phyloP scores from a whole-genome alignment of 352 stramenopile genomes.

The Phytophthora brassicae region DNA sequence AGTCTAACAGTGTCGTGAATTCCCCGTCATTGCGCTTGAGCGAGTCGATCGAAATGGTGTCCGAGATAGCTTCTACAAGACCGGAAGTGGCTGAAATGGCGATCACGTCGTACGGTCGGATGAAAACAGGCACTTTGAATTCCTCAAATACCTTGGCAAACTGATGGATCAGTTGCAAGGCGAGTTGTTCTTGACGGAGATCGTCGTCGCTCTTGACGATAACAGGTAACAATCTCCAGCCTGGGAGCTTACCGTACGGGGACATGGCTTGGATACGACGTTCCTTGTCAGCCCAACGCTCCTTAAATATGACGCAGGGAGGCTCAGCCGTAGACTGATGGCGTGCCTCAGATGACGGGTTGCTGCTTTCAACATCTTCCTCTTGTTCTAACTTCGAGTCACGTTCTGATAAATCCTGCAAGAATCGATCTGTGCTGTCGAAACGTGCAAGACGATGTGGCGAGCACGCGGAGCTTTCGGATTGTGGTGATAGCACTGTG shows the following conservation, averaged over 20 bases:
- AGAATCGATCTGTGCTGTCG: conserved; percentile 77
- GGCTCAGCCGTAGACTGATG: conserved; percentile 32
- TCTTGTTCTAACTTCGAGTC: conserved; percentile 74
- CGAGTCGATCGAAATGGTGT: conserved; percentile 97
- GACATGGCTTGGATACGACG: conserved; percentile 88
- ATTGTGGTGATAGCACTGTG: conserved; percentile 51
- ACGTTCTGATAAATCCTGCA: conserved; percentile 66
- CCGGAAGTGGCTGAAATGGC: conserved; percentile 92
- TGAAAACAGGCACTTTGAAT: conserved; percentile 92
- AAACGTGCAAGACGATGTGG: conserved; percentile 58
- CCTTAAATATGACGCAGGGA: conserved; percentile 90
- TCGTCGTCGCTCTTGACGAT: conserved; percentile 99
- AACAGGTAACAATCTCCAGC: conserved; percentile 91
- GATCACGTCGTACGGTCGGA: conserved; percentile 97
- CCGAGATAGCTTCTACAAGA: conserved; percentile 96
- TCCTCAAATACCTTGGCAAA: conserved; percentile 95
- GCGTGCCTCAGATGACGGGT: conserved; percentile 22
- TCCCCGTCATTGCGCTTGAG: conserved; percentile 96
- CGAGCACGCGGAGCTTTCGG: conserved; percentile 56
- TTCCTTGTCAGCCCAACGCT: conserved; percentile 95
- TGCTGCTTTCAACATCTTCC: conserved; percentile 36
- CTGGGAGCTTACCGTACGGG: conserved; percentile 76
- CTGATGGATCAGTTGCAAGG: conserved; percentile 95
- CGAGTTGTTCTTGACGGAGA: conserved; percentile 96
- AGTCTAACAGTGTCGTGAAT: conserved; percentile 91